Evolutionary conservation across 768 basidiomycete species (phyloP).

Genomic region (Tylopilus sp.): DNA sequence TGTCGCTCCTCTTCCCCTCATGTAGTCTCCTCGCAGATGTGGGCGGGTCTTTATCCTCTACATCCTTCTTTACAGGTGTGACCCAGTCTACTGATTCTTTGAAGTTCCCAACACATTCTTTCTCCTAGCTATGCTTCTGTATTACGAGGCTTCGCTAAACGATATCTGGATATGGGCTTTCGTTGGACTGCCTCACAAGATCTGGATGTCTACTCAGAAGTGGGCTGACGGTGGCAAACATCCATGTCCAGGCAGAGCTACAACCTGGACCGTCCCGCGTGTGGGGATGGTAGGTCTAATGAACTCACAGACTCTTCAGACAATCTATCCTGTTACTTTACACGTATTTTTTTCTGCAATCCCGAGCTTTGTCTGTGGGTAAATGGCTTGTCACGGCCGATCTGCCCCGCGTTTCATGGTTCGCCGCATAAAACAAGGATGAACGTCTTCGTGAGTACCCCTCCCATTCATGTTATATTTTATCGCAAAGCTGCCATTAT

Average conservation of each 20-base stretch:
- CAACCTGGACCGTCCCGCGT: neutral
- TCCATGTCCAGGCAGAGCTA: neutral
- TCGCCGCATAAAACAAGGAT: neutral
- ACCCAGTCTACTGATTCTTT: neutral
- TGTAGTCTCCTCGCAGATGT: neutral
- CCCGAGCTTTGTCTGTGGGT: constrained; percentile 1
- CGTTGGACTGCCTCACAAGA: neutral
- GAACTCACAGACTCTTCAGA: neutral
- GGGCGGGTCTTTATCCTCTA: neutral
- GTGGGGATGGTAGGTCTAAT: neutral
- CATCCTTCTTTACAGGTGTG: neutral
- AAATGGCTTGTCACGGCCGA: neutral
- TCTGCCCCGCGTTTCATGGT: neutral
- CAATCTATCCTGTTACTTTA: neutral
- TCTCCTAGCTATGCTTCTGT: neutral
- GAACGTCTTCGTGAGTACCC: neutral
- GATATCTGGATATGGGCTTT: neutral
- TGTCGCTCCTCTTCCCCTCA: neutral
- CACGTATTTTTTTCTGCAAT: neutral
- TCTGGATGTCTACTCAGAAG: neutral
- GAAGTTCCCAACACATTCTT: neutral
- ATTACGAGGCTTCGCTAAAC: neutral
- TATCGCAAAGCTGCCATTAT: constrained; percentile 9
- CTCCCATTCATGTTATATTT: constrained; percentile 2
- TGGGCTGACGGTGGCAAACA: neutral